A percentile compares a stretch with the other conserved stretches of the same genome.
Conservation (phyloP, 352 stramenopile species). For the Globisporangium nodosum region DNA sequence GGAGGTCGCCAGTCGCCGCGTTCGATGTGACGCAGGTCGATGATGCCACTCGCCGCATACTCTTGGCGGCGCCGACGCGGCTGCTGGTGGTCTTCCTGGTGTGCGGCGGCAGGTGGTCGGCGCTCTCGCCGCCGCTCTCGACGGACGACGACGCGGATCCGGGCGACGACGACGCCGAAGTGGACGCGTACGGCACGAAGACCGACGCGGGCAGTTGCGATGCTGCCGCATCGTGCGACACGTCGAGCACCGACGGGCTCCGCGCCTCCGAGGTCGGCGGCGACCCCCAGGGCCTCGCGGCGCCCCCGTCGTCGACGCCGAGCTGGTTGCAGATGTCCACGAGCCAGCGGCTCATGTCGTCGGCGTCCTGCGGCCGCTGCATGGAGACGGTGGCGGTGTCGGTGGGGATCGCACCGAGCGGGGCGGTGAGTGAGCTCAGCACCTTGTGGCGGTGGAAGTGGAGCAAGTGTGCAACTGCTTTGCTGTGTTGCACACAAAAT, state of each 20-base stretch:
- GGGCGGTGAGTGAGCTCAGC: too few species aligned
- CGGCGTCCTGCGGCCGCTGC: not conserved
- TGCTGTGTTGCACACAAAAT: too few species aligned
- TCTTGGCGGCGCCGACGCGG: not conserved
- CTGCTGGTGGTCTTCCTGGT: not conserved
- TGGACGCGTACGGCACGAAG: not conserved
- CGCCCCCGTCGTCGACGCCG: slow-evolving; percentile 3
- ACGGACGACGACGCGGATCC: slow-evolving; percentile 11
- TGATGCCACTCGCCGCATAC: not conserved
- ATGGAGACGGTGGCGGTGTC: too few species aligned
- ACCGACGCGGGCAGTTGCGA: not conserved
- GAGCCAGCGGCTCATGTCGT: slow-evolving; percentile 15
- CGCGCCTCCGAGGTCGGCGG: not conserved
- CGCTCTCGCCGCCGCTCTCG: slow-evolving; percentile 6
- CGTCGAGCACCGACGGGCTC: not conserved
- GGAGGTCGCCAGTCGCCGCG: not conserved
- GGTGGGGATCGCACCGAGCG: too few species aligned
- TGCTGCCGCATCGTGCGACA: not conserved
- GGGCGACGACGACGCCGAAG: slow-evolving; percentile 2
- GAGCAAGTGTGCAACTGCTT: too few species aligned
- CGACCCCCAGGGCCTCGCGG: not conserved
- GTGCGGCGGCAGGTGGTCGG: too few species aligned
- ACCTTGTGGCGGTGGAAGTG: too few species aligned
- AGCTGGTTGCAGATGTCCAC: slow-evolving; percentile 15
- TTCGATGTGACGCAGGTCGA: not conserved